Conservation (phyloP, 495 filamentous ascomycete genomes). For the Aspergillus sclerotioniger region DNA sequence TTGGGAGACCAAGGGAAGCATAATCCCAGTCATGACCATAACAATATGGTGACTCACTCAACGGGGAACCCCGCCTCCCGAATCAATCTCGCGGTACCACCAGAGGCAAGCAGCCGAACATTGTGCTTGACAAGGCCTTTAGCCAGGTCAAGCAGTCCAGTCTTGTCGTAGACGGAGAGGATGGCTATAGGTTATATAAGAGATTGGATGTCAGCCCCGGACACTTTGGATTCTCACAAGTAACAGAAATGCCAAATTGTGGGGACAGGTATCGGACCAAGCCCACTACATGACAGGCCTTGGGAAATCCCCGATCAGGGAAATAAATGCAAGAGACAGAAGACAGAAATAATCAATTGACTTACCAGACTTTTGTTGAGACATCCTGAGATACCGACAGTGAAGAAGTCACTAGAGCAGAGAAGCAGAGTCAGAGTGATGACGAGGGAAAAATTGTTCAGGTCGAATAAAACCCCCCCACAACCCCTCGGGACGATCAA, state of each 20-base stretch:
- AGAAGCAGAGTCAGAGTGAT: constrained; percentile 13
- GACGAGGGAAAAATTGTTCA: constrained; percentile 13
- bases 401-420: constrained; percentile 25
- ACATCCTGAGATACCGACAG: constrained; percentile 32
- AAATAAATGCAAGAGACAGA: background rate
- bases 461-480: constrained; percentile 17
- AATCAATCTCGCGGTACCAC: constrained; percentile 91
- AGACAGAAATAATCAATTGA: constrained; percentile 8
- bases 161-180: constrained; percentile 98
- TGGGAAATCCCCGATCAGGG: constrained; percentile 16
- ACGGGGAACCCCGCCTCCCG: constrained; percentile 91
- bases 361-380: constrained; percentile 47
- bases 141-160: constrained; percentile 89
- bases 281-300: constrained; percentile 18
- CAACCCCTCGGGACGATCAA: constrained; percentile 16
- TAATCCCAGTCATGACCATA: constrained; percentile 7
- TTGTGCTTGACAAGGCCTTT: constrained; percentile 89
- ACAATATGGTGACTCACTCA: constrained; percentile 58
- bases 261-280: constrained; percentile 17
- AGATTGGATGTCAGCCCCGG: constrained; percentile 10
- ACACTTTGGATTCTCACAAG: constrained; percentile 6
- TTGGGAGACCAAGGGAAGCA: background rate
- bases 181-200: constrained; percentile 60
- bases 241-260: constrained; percentile 16
- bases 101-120: constrained; percentile 89